Evolutionary conservation across 106 monocot species (phyloP), one percentile per base, ranked within the genome.

Genomic region (Agapanthus africanus): DNA sequence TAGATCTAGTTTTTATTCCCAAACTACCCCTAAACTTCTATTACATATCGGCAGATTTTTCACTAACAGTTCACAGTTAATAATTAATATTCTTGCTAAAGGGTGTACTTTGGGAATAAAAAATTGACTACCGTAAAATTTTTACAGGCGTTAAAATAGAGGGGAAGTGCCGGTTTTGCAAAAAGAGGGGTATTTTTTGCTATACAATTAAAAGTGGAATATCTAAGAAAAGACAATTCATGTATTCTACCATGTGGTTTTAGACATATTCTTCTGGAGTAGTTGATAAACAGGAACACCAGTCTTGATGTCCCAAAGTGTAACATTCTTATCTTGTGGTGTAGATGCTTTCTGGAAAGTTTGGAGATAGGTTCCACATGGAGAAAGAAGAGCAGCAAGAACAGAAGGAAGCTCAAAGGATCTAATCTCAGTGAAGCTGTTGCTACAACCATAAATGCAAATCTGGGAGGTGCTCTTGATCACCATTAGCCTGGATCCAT

Each of bases 281-380:
- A 73, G 83, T 59, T 92, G 89, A 75, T 82, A 92, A 64, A 87
- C 87, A 35, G 82, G 64, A 39, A 65, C 27, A 52, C 75, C 87
- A 71, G 41, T 89, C 47, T 76, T 78, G 57, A 85, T 69, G 13
- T 77, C 50, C 97, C 97, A 87, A 4, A 97, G 6, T 13, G 67
- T 52, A 30, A 97, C 86, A 83, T 97, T 97, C 69, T 97, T 97
- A 19, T 92, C 92, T 67, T 90, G 92, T 15, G 91, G 84, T 10
- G 84, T 78, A 37, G 82, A 59, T n/a, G 86, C 65, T 78, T 90
- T 97, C 46, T 97, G 91, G 64, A 97, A 97, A 26, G 89, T 92
- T 70, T 89, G 97, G 32, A 97, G 79, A 65, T 81, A 97, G 9
- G 80, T 83, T 50, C 97, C 97, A 68, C 74, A 44, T 28, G 92